Percentiles rank a stretch among this genome's conserved stretches.
phyloP scores from a whole-genome alignment of 2,329 filamentous ascomycete species.

The Exophiala sp. region DNA sequence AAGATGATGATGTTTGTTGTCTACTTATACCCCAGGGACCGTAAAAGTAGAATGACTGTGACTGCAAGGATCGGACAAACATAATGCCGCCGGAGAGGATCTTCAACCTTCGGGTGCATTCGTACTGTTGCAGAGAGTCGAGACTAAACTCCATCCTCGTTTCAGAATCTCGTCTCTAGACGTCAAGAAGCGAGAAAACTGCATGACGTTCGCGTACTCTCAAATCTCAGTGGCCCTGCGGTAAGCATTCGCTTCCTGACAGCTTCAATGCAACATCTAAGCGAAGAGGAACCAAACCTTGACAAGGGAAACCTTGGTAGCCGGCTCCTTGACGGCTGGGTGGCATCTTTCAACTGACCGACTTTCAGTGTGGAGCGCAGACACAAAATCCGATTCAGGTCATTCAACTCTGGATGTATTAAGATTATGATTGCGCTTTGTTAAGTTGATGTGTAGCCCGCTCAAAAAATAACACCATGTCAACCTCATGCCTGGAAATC shows the following conservation, averaged over 20 bases:
- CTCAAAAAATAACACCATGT: too few species aligned
- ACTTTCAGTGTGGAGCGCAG: too few species aligned
- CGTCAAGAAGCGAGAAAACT: too few species aligned
- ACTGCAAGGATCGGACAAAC: neutral
- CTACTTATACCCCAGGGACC: too few species aligned
- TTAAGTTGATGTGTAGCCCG: too few species aligned
- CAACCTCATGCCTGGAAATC: too few species aligned
- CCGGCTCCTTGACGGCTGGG: neutral
- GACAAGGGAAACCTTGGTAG: constrained; percentile 5
- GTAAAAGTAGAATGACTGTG: neutral
- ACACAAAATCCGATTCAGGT: too few species aligned
- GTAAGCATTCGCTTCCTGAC: constrained; percentile 6
- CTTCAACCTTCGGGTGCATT: neutral
- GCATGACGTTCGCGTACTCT: constrained; percentile 2
- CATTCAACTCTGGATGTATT: neutral
- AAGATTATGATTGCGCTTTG: neutral
- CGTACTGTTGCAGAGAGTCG: too few species aligned
- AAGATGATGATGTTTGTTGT: too few species aligned
- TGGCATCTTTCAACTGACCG: too few species aligned
- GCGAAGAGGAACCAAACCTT: constrained; percentile 9
- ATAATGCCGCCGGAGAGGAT: neutral
- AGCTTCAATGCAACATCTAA: constrained; percentile 8
- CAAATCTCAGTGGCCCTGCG: constrained; percentile 1
- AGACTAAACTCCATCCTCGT: neutral
- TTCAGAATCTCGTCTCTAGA: neutral